phyloP scores from a whole-genome alignment of 2,329 filamentous ascomycete genomes.

The Lasiodiplodia sp. region DNA sequence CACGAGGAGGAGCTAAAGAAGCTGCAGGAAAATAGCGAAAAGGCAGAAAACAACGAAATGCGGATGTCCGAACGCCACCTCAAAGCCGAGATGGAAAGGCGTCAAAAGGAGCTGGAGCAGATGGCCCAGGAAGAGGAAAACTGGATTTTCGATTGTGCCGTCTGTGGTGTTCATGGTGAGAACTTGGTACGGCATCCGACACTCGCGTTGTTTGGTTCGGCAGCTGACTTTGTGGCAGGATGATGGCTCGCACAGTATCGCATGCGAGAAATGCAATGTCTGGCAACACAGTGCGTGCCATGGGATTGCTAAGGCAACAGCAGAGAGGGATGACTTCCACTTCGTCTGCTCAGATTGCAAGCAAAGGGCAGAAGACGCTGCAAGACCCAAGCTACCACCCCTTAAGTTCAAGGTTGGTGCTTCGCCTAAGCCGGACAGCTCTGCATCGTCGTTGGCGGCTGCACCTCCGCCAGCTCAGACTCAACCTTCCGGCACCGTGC shows the following conservation, averaged over 20 bases:
- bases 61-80: slow-evolving; percentile 80
- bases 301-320: slow-evolving; percentile 77
- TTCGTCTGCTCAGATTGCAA: slow-evolving; percentile 85
- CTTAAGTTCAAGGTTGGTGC: slow-evolving; percentile 64
- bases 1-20: slow-evolving; percentile 84
- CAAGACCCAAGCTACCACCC: slow-evolving; percentile 67
- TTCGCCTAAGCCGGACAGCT: slow-evolving; percentile 47
- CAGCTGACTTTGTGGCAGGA: slow-evolving; percentile 60
- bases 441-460: slow-evolving; percentile 28
- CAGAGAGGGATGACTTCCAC: slow-evolving; percentile 84
- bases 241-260: slow-evolving; percentile 90
- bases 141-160: slow-evolving; percentile 92
- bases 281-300: slow-evolving; percentile 98
- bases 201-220: slow-evolving; percentile 3
- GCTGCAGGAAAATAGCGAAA: slow-evolving; percentile 77
- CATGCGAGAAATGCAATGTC: slow-evolving; percentile 90
- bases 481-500: slow-evolving; percentile 27
- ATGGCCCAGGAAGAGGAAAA: slow-evolving; percentile 76
- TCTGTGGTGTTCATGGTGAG: slow-evolving; percentile 88
- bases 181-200: slow-evolving; percentile 61
- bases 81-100: slow-evolving; percentile 82
- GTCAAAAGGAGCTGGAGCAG: slow-evolving; percentile 76
- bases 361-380: slow-evolving; percentile 65
- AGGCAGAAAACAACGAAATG: slow-evolving; percentile 52
- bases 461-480: slow-evolving; percentile 37